phyloP scores from a whole-genome alignment of 495 filamentous ascomycete genomes.

The Tuber brumale region DNA sequence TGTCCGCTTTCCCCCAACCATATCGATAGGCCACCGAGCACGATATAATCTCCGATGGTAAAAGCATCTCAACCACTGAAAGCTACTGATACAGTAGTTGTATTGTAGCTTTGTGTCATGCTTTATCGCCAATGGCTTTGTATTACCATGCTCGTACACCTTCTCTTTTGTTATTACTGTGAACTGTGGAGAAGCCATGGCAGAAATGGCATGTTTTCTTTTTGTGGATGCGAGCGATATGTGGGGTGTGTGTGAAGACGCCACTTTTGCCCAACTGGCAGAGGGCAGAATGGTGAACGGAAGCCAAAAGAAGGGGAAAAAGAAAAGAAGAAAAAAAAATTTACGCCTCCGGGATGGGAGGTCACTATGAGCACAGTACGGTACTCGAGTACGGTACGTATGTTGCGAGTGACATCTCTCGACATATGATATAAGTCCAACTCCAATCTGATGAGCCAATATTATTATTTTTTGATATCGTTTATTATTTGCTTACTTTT shows the following conservation, averaged over 20 bases:
- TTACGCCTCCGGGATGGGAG: neutral
- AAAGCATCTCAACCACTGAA: neutral
- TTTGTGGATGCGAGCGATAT: neutral
- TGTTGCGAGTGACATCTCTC: neutral
- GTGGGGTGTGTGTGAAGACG: neutral
- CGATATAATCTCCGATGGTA: neutral
- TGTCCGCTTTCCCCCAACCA: too few relatives aligned
- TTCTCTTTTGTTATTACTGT: neutral
- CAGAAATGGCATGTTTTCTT: neutral
- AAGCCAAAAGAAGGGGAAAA: neutral
- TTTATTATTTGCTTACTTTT: neutral
- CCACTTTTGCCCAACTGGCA: neutral
- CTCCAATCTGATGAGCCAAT: neutral
- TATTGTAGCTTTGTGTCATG: neutral
- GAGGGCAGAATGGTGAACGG: too few relatives aligned
- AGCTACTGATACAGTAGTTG: neutral
- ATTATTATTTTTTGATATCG: neutral
- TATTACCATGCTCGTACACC: neutral
- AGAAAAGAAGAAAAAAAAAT: neutral
- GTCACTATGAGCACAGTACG: neutral
- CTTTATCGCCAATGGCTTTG: neutral
- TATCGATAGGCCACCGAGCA: neutral
- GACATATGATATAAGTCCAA: neutral
- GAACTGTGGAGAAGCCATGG: neutral
- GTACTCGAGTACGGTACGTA: too few relatives aligned